Evolutionary conservation across 257 asterid species (phyloP).

Genomic region (Penstemon barbatus): DNA sequence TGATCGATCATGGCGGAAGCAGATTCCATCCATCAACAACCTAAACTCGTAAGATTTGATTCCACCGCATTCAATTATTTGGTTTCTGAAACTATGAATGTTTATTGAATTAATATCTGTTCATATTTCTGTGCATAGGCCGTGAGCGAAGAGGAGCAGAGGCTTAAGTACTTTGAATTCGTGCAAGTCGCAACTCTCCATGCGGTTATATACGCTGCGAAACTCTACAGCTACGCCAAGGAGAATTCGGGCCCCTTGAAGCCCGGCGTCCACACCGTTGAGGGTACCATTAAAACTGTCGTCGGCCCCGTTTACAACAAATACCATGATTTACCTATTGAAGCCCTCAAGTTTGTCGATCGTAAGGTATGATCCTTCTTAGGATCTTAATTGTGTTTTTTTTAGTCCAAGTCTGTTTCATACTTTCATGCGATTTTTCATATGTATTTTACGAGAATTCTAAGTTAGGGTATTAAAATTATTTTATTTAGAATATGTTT

Average conservation of each 20-base stretch:
- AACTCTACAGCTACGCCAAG: slow-evolving; percentile 66
- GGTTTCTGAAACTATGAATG: neutral
- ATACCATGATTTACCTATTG: slow-evolving; percentile 57
- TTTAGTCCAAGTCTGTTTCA: too few species aligned
- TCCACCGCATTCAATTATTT: neutral
- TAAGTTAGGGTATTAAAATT: too few species aligned
- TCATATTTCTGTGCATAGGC: slow-evolving; percentile 23
- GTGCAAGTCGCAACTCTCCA: slow-evolving; percentile 66
- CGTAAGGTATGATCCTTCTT: slow-evolving; percentile 60
- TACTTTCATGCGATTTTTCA: too few species aligned
- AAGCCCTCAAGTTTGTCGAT: slow-evolving; percentile 77
- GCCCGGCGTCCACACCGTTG: slow-evolving; percentile 75
- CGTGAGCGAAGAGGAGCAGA: slow-evolving; percentile 59
- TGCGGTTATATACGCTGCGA: slow-evolving; percentile 56
- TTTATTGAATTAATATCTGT: neutral
- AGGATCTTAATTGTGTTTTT: too few species aligned
- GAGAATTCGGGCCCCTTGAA: slow-evolving; percentile 87
- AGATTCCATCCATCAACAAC: slow-evolving; percentile 31
- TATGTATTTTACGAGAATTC: too few species aligned
- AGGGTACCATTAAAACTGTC: slow-evolving; percentile 80
- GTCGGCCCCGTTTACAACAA: slow-evolving; percentile 83
- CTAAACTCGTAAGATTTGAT: slow-evolving; percentile 29
- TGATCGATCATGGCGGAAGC: slow-evolving; percentile 35
- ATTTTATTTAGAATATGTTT: too few species aligned
- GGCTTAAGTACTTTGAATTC: slow-evolving; percentile 72